A percentile compares a stretch with the other conserved stretches of the same genome.
Conservation (phyloP, 1,284 basidiomycete genomes). For the Apiotrichum akiyoshidainum region DNA sequence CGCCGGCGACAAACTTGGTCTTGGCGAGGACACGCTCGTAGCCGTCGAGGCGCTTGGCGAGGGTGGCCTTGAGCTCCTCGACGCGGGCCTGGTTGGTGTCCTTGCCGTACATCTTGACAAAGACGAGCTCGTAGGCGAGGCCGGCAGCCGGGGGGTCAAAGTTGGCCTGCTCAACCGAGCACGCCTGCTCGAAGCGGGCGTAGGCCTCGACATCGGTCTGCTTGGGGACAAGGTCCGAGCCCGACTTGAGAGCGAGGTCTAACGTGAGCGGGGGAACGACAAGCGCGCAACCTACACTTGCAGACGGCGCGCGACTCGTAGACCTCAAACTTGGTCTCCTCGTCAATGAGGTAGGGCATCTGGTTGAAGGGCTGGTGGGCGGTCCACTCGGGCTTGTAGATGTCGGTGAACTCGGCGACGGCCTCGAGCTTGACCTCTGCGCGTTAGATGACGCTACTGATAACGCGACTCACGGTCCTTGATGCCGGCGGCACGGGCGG, state of each 20-base stretch:
- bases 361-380: conserved; percentile 63
- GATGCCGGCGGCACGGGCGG: conserved; percentile 19
- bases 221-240: conserved; percentile 28
- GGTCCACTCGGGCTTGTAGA: conserved; percentile 55
- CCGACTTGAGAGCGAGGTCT: conserved; percentile 30
- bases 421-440: conserved; percentile 31
- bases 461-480: conserved; percentile 3
- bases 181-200: conserved; percentile 60
- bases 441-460: not conserved
- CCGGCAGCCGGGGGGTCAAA: conserved; percentile 55
- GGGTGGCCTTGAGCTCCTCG: conserved; percentile 34
- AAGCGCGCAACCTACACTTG: conserved; percentile 48
- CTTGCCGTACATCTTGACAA: conserved; percentile 31
- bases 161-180: conserved; percentile 56
- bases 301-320: conserved; percentile 59
- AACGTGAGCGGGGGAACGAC: conserved; percentile 8
- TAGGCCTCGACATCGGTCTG: conserved; percentile 49
- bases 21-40: conserved; percentile 58
- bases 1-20: conserved; percentile 57
- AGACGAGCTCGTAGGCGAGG: conserved; percentile 53
- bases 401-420: conserved; percentile 43
- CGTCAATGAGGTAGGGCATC: conserved; percentile 59
- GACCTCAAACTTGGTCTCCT: conserved; percentile 33
- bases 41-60: conserved; percentile 53
- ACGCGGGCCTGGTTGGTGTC: conserved; percentile 43